Evolutionary conservation across 768 basidiomycete genomes (phyloP), one percentile per base, ranked within the genome.

Genomic region (Suillus americanus): DNA sequence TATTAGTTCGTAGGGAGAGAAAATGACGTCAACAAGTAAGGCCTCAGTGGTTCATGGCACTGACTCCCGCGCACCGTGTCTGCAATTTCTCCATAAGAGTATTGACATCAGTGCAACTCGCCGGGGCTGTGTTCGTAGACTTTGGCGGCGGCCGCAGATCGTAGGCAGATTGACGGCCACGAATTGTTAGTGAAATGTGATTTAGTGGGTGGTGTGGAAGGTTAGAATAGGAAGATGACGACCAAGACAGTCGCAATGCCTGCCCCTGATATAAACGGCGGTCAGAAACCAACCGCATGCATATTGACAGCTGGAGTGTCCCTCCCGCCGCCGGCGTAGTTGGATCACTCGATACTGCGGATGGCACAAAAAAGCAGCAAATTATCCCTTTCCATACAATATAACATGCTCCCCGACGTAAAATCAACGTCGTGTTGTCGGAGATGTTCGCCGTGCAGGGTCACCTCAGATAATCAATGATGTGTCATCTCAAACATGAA

Each of bases 391-490:
- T 12, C n/a, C 13, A n/a, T 37, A 37, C 4, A 37, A 37, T 16
- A 38, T 38, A 14, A 25, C 35, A 59, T 20, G 40, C 25, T 41
- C 18, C 25, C 40, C 38, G n/a, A 59, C 57, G 57, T 59, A 40
- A 41, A 18, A 28, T 40, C 16, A 5, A 59, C 25, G 5, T 3
- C 38, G 18, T 41, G 38, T 13, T 59, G 41, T 25, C 57, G 38
- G 57, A 40, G 23, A 59, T 18, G 12, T 43, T 28, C 10, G 40
- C 40, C 57, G 57, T 33, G 88, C 85, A 5, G 94, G 86, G 1
- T 93, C 92, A 67, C 88, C 85, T 86, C 60, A 53, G 43, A 64
- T 37, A 45, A 66, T 61, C 53, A 63, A 59, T 65, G 69, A 28
- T 25, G 25, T 40, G 20, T 59, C 62, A 62, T 64, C 67, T 67